Base-by-base conservation (phyloP, 345 rosid species). In the Acer yangbiense region DNA sequence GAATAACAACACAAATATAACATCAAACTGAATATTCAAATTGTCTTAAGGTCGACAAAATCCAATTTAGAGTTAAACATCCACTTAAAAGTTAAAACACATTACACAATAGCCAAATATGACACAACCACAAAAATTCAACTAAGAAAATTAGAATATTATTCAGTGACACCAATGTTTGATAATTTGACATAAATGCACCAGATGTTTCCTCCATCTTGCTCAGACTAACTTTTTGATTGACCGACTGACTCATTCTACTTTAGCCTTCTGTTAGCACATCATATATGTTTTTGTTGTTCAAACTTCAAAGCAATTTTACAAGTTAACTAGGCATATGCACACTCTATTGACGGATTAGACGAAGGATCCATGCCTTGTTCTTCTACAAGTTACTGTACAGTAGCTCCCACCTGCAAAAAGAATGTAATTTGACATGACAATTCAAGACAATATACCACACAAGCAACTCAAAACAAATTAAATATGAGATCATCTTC, bases 311-410 rank as follows among this genome's bases (percentile, higher is more conserved):
- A 55, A 57, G 63, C 7, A 57, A 44, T n/a, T 54, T 46, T 27
- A 39, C 25, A 41, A 61, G 9, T 65, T 20, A 67, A 71, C 48
- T 14, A 69, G 9, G 41, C 41, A 23, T 57, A 25, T 55, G 50
- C 64, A 44, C 52, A 14, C 17, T 35, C 3, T 8, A 46, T 20
- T 23, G 18, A 27, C 16, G 67, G 50, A 76, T 32, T 70, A 50
- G 7, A 65, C 63, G 92, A 82, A 62, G 88, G 88, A 87, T 95
- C 93, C 71, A 95, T 79, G 77, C 68, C 67, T 80, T 88, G 88
- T 83, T 95, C 98, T 84, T 93, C 97, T 60, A 92, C 82, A 79
- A 89, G 80, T 83, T 90, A 88, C 76, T 93, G 94, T 71, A 92
- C 83, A 57, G 82, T 81, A 54, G 85, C 65, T 78, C 92, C 94